Evolutionary conservation across 108 stramenopile species (phyloP).

Genomic region (Nitzschia sp.): DNA sequence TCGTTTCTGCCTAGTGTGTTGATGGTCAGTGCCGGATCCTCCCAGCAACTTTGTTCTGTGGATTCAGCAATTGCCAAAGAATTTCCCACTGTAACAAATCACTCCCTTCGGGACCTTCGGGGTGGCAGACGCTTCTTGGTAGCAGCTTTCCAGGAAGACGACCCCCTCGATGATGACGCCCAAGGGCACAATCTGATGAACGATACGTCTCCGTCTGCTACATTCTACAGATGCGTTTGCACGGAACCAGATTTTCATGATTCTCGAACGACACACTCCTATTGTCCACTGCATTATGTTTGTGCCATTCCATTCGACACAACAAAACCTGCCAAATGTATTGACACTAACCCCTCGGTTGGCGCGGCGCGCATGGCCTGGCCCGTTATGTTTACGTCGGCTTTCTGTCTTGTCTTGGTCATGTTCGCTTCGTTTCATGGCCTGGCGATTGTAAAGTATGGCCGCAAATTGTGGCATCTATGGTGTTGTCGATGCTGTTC

Average conservation of each 20-base stretch:
- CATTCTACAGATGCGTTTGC: not conserved
- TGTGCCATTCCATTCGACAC: not conserved
- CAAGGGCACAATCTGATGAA: no score
- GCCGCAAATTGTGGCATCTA: not conserved
- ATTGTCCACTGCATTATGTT: not conserved
- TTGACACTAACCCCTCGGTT: not conserved
- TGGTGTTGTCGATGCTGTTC: not conserved
- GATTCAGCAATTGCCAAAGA: no score
- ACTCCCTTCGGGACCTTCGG: no score
- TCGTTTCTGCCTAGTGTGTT: no score
- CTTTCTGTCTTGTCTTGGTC: not conserved
- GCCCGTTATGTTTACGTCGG: not conserved
- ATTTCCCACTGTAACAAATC: no score
- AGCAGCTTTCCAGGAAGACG: no score
- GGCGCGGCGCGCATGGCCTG: conserved; percentile 1
- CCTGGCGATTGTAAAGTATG: not conserved
- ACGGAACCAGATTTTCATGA: not conserved
- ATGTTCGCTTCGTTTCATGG: not conserved
- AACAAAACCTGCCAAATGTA: not conserved
- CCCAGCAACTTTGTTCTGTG: no score
- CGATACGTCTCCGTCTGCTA: no score
- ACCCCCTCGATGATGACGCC: no score
- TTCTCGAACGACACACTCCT: not conserved
- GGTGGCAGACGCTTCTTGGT: no score
- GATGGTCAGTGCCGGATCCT: no score